These are phyloP conservation scores for Flaveria trinervia DNA, from an alignment of 129 eudicot genomes.

Conservation along the genomic window DNA sequence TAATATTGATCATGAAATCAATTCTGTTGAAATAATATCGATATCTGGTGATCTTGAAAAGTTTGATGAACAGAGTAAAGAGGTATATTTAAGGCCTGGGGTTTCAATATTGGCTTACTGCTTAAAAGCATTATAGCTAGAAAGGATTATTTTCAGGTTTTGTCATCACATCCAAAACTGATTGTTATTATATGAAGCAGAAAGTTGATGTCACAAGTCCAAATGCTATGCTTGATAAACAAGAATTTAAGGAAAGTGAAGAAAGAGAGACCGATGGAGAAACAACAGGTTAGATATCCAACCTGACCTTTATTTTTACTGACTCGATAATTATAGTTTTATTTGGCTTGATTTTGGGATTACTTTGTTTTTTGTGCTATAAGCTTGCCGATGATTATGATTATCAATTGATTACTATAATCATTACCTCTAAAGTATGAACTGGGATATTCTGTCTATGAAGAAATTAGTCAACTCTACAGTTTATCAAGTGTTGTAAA, in stretches of 20 bases:
- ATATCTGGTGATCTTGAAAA: slow-evolving; percentile 25
- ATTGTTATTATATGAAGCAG: slow-evolving; percentile 5
- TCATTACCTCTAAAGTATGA: background rate
- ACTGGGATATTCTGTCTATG: background rate
- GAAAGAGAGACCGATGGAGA: background rate
- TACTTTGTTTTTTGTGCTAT: background rate
- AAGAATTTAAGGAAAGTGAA: background rate
- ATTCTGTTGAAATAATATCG: slow-evolving; percentile 16
- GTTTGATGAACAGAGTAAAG: slow-evolving; percentile 25
- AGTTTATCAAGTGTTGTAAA: background rate
- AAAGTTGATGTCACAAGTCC: background rate
- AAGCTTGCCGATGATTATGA: background rate
- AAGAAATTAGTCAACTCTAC: background rate
- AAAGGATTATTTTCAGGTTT: background rate
- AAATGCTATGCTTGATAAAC: background rate
- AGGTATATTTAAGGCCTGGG: slow-evolving; percentile 30
- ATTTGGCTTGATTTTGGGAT: background rate
- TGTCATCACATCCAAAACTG: background rate
- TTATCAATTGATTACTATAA: background rate
- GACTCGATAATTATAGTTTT: background rate
- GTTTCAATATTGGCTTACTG: background rate
- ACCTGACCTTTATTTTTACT: background rate
- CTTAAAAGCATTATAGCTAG: background rate
- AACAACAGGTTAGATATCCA: slow-evolving; percentile 10
- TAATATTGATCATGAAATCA: slow-evolving; percentile 34